Conservation (phyloP, 2,329 filamentous ascomycete species). For the Monilinia polystroma region DNA sequence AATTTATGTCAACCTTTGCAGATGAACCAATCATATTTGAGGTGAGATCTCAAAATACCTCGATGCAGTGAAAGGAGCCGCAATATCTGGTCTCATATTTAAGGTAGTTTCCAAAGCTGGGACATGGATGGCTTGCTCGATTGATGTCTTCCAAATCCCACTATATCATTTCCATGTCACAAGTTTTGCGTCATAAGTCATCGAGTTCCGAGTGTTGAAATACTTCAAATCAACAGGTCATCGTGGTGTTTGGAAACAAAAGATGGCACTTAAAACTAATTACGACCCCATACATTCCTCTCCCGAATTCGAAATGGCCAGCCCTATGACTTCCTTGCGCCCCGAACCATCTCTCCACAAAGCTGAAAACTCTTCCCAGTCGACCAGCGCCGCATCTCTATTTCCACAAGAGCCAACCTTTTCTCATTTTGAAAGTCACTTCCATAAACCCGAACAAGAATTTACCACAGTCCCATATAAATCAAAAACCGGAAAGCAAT, state of each 20-base stretch:
- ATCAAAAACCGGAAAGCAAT: slow-evolving; percentile 30
- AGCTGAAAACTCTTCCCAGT: neutral
- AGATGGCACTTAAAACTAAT: slow-evolving; percentile 1
- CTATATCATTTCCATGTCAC: neutral
- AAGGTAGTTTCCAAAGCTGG: neutral
- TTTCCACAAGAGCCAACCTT: neutral
- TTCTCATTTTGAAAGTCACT: slow-evolving; percentile 6
- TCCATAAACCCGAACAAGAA: neutral
- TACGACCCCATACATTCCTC: slow-evolving; percentile 4
- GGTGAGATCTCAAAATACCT: neutral
- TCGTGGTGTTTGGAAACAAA: neutral
- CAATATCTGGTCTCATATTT: neutral
- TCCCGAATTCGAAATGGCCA: neutral
- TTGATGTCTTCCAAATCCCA: neutral
- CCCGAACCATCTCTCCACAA: neutral
- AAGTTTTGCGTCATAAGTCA: neutral
- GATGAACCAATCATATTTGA: neutral
- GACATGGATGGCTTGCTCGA: neutral
- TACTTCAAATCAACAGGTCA: neutral
- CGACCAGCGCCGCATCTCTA: neutral
- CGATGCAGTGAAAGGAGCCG: neutral
- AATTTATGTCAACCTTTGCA: neutral
- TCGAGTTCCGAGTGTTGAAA: neutral
- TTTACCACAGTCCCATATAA: neutral
- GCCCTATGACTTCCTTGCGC: neutral